Evolutionary conservation across 2,329 filamentous ascomycete genomes (phyloP).

Genomic region (Colletotrichum sp.): DNA sequence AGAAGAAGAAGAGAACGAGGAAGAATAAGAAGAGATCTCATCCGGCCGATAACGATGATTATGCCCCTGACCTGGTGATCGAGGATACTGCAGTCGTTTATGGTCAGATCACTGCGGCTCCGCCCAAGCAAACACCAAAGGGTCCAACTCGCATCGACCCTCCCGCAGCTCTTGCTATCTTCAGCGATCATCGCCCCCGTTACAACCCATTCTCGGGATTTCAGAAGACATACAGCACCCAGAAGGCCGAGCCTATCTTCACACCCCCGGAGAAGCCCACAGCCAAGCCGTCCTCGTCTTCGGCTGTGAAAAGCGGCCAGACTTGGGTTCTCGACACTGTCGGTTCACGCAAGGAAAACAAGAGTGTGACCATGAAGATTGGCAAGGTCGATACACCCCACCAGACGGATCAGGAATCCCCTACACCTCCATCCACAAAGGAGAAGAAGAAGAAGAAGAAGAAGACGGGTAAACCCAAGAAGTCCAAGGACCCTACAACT

Average conservation of each 20-base stretch:
- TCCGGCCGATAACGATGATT: neutral
- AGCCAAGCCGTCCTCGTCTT: neutral
- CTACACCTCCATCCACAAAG: neutral
- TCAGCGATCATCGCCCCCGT: neutral
- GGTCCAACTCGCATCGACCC: neutral
- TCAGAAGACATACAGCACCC: neutral
- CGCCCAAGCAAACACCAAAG: neutral
- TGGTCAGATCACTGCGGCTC: neutral
- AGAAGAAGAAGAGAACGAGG: neutral
- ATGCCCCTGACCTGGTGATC: neutral
- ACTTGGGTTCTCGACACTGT: neutral
- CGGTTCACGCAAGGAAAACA: neutral
- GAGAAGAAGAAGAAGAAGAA: slow-evolving; percentile 3
- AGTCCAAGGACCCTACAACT: neutral
- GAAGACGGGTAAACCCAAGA: neutral
- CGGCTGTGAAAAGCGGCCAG: neutral
- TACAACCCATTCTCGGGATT: neutral
- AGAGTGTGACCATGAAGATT: neutral
- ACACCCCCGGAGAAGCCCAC: neutral
- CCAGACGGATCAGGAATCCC: neutral
- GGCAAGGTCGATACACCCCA: neutral
- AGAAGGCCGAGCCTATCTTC: neutral
- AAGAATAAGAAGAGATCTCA: neutral
- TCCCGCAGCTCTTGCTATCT: neutral
- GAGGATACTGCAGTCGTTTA: neutral